phyloP scores from a whole-genome alignment of 2,329 filamentous ascomycete genomes.

The Ilyonectria robusta region DNA sequence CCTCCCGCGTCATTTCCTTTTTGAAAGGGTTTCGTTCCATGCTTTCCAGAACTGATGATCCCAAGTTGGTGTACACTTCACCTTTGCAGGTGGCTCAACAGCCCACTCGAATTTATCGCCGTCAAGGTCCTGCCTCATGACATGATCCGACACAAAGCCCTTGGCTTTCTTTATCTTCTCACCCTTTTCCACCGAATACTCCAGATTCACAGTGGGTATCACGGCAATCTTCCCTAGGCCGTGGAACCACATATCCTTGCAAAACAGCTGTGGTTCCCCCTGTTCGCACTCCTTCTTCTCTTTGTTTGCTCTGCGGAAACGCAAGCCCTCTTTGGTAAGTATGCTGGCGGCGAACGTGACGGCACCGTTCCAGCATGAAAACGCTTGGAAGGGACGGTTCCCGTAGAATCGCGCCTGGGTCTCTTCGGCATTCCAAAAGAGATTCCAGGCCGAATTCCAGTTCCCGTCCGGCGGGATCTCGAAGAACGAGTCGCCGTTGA shows the following conservation, averaged over 20 bases:
- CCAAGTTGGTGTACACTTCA: conserved; percentile 63
- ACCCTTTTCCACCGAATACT: conserved; percentile 62
- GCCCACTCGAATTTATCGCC: conserved; percentile 59
- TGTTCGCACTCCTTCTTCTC: conserved; percentile 62
- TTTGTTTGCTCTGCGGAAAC: conserved; percentile 57
- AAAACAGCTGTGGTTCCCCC: conserved; percentile 68
- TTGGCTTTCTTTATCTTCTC: conserved; percentile 62
- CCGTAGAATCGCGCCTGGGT: conserved; percentile 51
- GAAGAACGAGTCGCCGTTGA: conserved; percentile 69
- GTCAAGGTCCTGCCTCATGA: conserved; percentile 44
- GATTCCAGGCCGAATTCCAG: conserved; percentile 57
- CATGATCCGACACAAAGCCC: conserved; percentile 60
- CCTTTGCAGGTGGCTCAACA: conserved; percentile 57
- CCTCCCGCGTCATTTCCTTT: background rate
- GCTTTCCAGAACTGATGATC: conserved; percentile 56
- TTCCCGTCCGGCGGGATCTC: conserved; percentile 61
- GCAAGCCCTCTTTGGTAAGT: conserved; percentile 57
- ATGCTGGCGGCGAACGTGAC: conserved; percentile 62
- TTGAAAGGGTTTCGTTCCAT: conserved; percentile 48
- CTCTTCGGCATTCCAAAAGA: conserved; percentile 65
- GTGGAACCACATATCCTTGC: conserved; percentile 68
- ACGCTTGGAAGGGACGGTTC: conserved; percentile 68
- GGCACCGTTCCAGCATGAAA: conserved; percentile 72
- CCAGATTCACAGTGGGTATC: conserved; percentile 68
- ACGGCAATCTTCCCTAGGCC: conserved; percentile 67